These are phyloP conservation scores for Flagelloscypha sp. DNA, from an alignment of 768 basidiomycete genomes.

Conservation along the genomic window DNA sequence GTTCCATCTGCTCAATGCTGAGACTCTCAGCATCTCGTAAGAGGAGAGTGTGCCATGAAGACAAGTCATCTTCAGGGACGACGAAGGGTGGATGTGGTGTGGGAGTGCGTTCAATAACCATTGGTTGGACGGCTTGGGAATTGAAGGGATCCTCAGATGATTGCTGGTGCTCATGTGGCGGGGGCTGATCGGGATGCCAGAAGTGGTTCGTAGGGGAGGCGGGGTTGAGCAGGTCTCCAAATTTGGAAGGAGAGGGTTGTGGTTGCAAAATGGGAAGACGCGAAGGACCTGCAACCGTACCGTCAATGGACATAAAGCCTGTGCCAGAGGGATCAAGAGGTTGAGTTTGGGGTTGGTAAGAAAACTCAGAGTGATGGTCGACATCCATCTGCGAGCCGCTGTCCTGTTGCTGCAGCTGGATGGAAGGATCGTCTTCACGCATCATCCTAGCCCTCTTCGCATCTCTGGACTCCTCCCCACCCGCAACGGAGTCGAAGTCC, in stretches of 20 bases:
- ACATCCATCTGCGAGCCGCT: constrained; percentile 11
- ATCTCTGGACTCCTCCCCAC: constrained; percentile 44
- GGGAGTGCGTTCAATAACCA: constrained; percentile 54
- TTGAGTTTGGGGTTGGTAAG: constrained; percentile 3
- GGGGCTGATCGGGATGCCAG: neutral
- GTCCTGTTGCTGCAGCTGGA: constrained; percentile 22
- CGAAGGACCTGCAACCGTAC: constrained; percentile 7
- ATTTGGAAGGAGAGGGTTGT: too few relatives aligned
- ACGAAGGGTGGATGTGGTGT: constrained; percentile 76
- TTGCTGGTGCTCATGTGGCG: neutral
- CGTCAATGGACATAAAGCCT: too few relatives aligned
- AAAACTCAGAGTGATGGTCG: constrained; percentile 8
- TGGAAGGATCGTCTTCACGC: constrained; percentile 27
- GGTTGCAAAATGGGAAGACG: constrained; percentile 7
- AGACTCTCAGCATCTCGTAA: constrained; percentile 47
- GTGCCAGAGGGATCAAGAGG: constrained; percentile 13
- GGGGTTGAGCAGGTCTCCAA: too few relatives aligned
- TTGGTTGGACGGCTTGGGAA: constrained; percentile 6
- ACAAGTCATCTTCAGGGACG: constrained; percentile 44
- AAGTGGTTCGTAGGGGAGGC: constrained; percentile 4
- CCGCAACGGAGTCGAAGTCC: constrained; percentile 39
- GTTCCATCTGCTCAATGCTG: constrained; percentile 86
- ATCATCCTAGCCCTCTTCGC: constrained; percentile 49
- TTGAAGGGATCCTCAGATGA: neutral
- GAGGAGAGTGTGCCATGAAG: constrained; percentile 41